phyloP scores from a whole-genome alignment of 805 yeast species.

The Yarrowia hollandica region DNA sequence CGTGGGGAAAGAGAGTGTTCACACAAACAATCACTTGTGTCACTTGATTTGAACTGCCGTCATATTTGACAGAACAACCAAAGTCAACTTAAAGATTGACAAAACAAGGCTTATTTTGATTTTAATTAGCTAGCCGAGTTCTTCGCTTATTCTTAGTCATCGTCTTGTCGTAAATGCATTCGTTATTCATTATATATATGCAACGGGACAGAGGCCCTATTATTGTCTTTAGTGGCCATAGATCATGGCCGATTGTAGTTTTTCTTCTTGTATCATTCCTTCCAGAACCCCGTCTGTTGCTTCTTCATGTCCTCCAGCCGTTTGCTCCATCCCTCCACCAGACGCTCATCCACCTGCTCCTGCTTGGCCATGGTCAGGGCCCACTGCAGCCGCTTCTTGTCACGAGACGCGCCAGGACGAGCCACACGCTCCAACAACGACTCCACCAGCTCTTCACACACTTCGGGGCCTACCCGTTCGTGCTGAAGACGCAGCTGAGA shows the following conservation, averaged over 20 bases:
- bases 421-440: constrained; percentile 9
- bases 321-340: constrained; percentile 9
- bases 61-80: no score
- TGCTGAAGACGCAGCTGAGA: constrained; percentile 11
- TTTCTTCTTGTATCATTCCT: not conserved
- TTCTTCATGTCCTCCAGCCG: constrained; percentile 19
- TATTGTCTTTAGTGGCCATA: not conserved
- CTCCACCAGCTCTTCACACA: constrained; percentile 13
- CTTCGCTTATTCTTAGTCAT: no score
- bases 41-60: no score
- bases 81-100: no score
- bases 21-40: no score
- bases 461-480: constrained; percentile 1
- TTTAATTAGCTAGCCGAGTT: no score
- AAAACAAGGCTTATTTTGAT: no score
- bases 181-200: constrained; percentile 22
- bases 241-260: not conserved
- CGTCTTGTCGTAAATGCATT: not conserved
- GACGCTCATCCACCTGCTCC: constrained; percentile 11
- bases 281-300: not conserved
- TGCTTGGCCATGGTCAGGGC: constrained; percentile 15
- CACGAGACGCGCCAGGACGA: constrained; percentile 6
- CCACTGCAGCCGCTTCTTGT: constrained; percentile 20
- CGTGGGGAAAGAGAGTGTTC: no score
- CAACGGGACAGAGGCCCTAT: constrained; percentile 13